Base-by-base conservation (phyloP, 2,329 filamentous ascomycete genomes). In the Emergomyces pasteurianus region DNA sequence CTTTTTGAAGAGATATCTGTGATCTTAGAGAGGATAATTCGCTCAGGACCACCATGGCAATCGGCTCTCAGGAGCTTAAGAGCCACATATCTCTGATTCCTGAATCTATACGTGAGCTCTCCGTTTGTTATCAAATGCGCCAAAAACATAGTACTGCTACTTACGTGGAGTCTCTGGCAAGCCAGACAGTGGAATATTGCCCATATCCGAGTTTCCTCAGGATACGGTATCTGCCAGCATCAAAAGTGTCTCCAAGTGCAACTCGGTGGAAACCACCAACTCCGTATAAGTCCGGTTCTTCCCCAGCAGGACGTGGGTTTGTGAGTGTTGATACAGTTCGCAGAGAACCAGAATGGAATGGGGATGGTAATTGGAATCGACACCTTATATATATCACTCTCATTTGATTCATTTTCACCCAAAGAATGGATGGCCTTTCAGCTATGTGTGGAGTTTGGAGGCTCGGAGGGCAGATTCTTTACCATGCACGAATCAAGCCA, bases 261-360 rank as follows among this genome's bases (percentile, higher is more conserved):
- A 96, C 90, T 10, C 90, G 91, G 72, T 96, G 91, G 76, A 95
- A 96, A 64, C 91, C 91, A 70, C 91, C 91, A 76, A 94, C 92
- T 82, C 90, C 94, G 80, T 96, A 96, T 74, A 95, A 90, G 77
- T 95, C 90, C 56, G 89, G 92, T 77, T 96, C 92, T 77, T 96
- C 92, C 77, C 36, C 26, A 23, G 52, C 61, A 52, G 7, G 42
- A 54, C 4, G 53, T 61, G 59, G 47, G 46, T 36, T 50, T 38
- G 55, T 8, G 36, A 16, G 6, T 9, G 21, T 43, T 46, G 26
- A 57, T 21, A 31, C n/a, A 18, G 8, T n/a, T 38, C 28, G 52
- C n/a, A 2, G 52, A 14, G 18, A 38, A 38, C 52, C 52, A 14
- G 38, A 43, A 43, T 31, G 54, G 16, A n/a, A 31, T 5, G 40